Evolutionary conservation across 2,329 filamentous ascomycete species (phyloP).

Genomic region (Fusarium sarcochroum): DNA sequence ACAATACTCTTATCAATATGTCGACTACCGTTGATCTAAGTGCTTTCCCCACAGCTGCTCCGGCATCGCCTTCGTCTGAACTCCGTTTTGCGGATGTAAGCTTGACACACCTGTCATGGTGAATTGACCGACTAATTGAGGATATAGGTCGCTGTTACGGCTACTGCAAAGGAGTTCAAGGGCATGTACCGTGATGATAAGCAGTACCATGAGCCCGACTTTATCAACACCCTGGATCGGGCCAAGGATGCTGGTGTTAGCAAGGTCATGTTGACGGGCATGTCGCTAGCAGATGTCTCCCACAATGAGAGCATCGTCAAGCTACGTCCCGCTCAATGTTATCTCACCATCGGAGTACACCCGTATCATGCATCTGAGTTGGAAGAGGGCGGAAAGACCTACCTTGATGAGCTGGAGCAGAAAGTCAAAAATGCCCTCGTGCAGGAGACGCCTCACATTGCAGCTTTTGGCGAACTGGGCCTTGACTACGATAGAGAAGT

Average conservation of each 20-base stretch:
- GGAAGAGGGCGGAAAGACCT: constrained; percentile 49
- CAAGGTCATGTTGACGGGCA: constrained; percentile 59
- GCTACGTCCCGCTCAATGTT: constrained; percentile 53
- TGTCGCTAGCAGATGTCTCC: constrained; percentile 52
- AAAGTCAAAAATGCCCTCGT: constrained; percentile 46
- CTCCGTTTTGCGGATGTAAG: constrained; percentile 48
- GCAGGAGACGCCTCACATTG: constrained; percentile 51
- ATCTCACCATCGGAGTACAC: constrained; percentile 64
- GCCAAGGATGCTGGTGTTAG: constrained; percentile 58
- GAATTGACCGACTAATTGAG: constrained; percentile 4
- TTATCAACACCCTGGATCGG: constrained; percentile 58
- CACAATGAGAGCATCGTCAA: constrained; percentile 50
- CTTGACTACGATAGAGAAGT: constrained; percentile 64
- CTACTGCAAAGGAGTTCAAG: constrained; percentile 61
- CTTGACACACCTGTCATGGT: not conserved
- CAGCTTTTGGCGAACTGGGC: constrained; percentile 64
- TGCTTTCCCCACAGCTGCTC: constrained; percentile 42
- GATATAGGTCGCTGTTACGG: constrained; percentile 55
- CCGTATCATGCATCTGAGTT: constrained; percentile 65
- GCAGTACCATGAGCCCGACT: constrained; percentile 62
- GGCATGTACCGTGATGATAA: constrained; percentile 64
- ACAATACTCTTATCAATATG: constrained; percentile 23
- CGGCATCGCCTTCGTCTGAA: constrained; percentile 34
- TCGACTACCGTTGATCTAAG: constrained; percentile 41
- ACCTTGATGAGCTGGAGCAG: constrained; percentile 42